Base-by-base conservation (phyloP, 768 basidiomycete genomes). In the Hypsizygus marmoreus region DNA sequence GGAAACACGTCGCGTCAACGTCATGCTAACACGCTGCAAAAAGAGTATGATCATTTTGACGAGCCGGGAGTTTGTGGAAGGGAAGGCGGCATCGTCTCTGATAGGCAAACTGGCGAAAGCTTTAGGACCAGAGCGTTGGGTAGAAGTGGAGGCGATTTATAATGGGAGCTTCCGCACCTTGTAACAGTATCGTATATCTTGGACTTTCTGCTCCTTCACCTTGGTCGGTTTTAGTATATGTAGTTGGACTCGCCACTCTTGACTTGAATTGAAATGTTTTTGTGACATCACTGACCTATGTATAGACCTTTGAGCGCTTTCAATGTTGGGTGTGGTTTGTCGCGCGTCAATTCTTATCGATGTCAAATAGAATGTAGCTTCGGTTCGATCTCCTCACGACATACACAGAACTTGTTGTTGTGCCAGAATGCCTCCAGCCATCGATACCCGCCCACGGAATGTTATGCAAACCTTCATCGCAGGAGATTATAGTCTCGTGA, bases 11-110 rank as follows among this genome's bases (percentile, higher is more conserved):
- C 75, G 88, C 5, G 74, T 80, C 24, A 89, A 89, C 65, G 88
- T 89, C 42, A 87, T 89, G 86, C 72, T 89, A 17, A 81, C 80
- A 3, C 72, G 87, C 19, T 86, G 82, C 69, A 81, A 84, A 62
- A 74, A 65, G 41, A 78, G 76, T n/a, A 83, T 89, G 83, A 67
- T 76, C 33, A 81, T 89, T 44, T 76, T 76, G 51, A 73, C 81
- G 7, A 82, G 65, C 55, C 72, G 72, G 32, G 54, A 53, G 13
- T 88, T 88, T 50, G 63, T 88, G 7, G 58, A 69, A 17, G 68
- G 67, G 3, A 47, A 48, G 24, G 72, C 66, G 26, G 47, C 54
- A 1, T 28, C 57, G 3, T 58, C 69, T 0, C 60, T 73, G 9
- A 60, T 73, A 12, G 69, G 69, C 6, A 56, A 49, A 40, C 43